Percentiles rank a stretch among this genome's conserved stretches.
These are phyloP conservation scores for Pleurotus tuoliensis DNA, from an alignment of 768 basidiomycete genomes.

Conservation along the genomic window DNA sequence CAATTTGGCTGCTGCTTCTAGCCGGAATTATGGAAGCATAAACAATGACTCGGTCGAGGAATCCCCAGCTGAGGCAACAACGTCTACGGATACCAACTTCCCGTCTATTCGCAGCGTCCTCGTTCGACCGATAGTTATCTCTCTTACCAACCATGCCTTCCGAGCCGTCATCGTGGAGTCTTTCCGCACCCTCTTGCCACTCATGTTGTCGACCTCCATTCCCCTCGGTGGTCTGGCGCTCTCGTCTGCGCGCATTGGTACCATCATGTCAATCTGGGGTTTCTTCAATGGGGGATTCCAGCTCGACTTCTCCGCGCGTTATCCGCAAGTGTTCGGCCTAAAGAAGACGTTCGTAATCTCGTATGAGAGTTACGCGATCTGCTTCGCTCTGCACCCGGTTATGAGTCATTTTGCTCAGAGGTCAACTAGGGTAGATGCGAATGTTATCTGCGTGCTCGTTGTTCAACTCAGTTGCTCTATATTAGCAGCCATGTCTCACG, in stretches of 20 bases:
- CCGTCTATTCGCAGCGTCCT: conserved; percentile 19
- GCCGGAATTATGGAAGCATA: background rate
- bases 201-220: conserved; percentile 41
- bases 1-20: too few relatives aligned
- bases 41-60: conserved; percentile 9
- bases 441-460: conserved; percentile 26
- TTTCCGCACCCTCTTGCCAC: conserved; percentile 14
- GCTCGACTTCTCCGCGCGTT: conserved; percentile 46
- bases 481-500: conserved; percentile 27
- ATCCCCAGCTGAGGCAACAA: background rate
- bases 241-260: conserved; percentile 45
- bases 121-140: conserved; percentile 18
- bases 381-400: conserved; percentile 29
- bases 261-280: conserved; percentile 42
- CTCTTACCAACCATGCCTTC: conserved; percentile 21
- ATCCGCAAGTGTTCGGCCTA: conserved; percentile 52
- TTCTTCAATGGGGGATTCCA: conserved; percentile 53
- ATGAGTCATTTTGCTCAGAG: conserved; percentile 28
- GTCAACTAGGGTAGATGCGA: conserved; percentile 28
- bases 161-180: conserved; percentile 22
- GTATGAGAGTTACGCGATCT: conserved; percentile 20
- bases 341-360: conserved; percentile 43
- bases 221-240: conserved; percentile 51
- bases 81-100: conserved; percentile 4
- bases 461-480: conserved; percentile 28